Conservation (phyloP, 2,329 filamentous ascomycete species). For the Colletotrichum somersetense region DNA sequence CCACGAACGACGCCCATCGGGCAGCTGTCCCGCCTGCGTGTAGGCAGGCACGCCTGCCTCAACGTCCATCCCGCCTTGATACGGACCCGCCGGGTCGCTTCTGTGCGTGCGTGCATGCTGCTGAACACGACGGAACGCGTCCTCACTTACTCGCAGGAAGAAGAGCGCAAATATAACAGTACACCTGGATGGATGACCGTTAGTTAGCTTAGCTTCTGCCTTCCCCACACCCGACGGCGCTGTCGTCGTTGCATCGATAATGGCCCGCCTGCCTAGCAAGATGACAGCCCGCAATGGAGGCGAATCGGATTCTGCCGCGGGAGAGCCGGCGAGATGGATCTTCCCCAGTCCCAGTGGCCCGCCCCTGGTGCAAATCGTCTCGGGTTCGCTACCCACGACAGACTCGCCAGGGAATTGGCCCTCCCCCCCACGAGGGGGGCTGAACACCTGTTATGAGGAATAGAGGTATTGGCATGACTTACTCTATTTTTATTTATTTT, state of each 20-base stretch:
- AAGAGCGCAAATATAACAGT: conserved; percentile 26
- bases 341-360: conserved; percentile 23
- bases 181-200: conserved; percentile 12
- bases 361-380: conserved; percentile 29
- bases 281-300: not conserved
- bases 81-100: conserved; percentile 6
- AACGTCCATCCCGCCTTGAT: not conserved
- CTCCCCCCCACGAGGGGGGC: not conserved
- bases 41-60: not conserved
- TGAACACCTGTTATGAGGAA: not conserved
- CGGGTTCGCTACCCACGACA: conserved; percentile 6
- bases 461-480: not conserved
- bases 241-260: conserved; percentile 1
- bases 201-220: conserved; percentile 8
- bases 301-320: conserved; percentile 27
- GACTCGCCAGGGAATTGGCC: not conserved
- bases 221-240: not conserved
- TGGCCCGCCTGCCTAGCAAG: not conserved
- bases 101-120: not conserved
- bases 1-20: conserved; percentile 10
- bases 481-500: not conserved
- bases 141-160: conserved; percentile 39
- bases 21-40: conserved; percentile 1
- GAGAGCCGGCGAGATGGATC: conserved; percentile 31
- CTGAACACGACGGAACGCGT: not conserved